Evolutionary conservation across 352 stramenopile species (phyloP).

Genomic region (Blastocystis sp.): DNA sequence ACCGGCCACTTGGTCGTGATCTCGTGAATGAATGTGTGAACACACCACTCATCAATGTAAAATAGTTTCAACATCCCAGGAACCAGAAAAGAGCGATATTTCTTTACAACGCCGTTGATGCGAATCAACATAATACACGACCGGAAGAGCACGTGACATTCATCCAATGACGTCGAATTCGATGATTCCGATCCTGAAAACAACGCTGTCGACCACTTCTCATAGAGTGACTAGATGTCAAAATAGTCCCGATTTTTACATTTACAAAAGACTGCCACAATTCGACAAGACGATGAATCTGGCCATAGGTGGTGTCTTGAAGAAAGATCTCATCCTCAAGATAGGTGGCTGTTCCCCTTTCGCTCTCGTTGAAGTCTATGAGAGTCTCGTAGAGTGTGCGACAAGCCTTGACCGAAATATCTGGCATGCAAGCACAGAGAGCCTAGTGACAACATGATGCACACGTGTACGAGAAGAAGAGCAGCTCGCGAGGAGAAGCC

Average conservation of each 20-base stretch:
- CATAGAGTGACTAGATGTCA: neutral
- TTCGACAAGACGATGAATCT: slow-evolving; percentile 27
- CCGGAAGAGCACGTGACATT: neutral
- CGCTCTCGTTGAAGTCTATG: slow-evolving; percentile 31
- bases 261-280: slow-evolving; percentile 24
- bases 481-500: slow-evolving; percentile 1
- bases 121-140: slow-evolving; percentile 5
- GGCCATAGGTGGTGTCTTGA: neutral
- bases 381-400: slow-evolving; percentile 23
- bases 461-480: neutral
- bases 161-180: neutral
- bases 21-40: neutral
- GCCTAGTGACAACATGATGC: neutral
- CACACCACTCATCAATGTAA: neutral
- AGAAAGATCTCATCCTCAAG: slow-evolving; percentile 8
- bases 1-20: slow-evolving; percentile 1
- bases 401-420: neutral
- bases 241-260: neutral
- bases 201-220: neutral
- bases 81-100: neutral
- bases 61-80: slow-evolving; percentile 19
- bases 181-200: neutral
- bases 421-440: neutral
- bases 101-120: slow-evolving; percentile 20
- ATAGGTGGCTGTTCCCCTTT: neutral